Base-by-base conservation (phyloP, 352 stramenopile genomes). In the Blastocystis sp. region DNA sequence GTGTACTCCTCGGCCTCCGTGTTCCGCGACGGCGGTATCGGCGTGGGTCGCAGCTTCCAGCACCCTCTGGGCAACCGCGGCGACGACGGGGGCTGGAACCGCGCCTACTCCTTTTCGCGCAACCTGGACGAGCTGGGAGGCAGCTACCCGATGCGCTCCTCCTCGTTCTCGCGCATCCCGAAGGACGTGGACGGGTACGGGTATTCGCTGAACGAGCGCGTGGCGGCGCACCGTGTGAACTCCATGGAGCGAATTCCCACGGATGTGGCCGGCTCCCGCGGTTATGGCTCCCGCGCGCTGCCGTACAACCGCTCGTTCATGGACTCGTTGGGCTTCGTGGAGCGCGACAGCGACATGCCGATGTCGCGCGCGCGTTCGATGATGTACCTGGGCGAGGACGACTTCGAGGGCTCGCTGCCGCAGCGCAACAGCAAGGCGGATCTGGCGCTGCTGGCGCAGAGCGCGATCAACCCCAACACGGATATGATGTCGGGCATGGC, bases 281-380 rank as follows among this genome's bases (percentile, higher is more conserved):
- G 60, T 2, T 85, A 70, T 26, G n/a, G 41, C 3, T 33, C 41
- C 0, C 74, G 50, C 19, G 74, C 21, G 9, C 31, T 85, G 74
- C 51, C 55, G n/a, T 19, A 66, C 26, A 85, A 85, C 35, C 74
- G 19, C 35, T 85, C 74, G 37, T 85, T 69, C 61, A 21, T 85
- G 33, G 74, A 69, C 35, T 85, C 74, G 16, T 33, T 85, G 51
- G 74, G 45, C 19, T 19, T 85, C 50, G 26, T 67, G 2, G 74
- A 85, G 2, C n/a, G 13, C 26, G 74, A 85, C 6, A 45, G 24
- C 29, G 74, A 66, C 24, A 31, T 85, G 51, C 74, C 74, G 2
- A 67, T 85, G 74, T 24, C 74, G 0, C 74, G 74, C 45, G 74
- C 74, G 37, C 33, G 41, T 6, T 70, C 55, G 16, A 85, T 85